A percentile compares a stretch with the other conserved stretches of the same genome.
Evolutionary conservation across 371 early-diverging fungal genomes (phyloP).

Genomic region (Phascolomyces articulosus): DNA sequence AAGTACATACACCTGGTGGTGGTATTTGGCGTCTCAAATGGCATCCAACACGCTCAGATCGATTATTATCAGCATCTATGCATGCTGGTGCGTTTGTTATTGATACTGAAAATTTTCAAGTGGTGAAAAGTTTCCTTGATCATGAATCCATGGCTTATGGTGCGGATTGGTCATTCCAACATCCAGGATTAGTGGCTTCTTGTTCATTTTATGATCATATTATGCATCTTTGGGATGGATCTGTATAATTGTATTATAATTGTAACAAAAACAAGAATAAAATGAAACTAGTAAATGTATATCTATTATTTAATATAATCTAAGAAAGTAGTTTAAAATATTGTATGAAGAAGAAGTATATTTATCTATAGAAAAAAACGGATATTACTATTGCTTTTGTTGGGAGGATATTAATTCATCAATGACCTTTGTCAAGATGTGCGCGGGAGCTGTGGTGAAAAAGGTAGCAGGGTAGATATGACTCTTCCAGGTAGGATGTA

Average conservation of each 20-base stretch:
- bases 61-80: conserved; percentile 89
- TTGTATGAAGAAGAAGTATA: too few relatives aligned
- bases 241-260: neutral
- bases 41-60: conserved; percentile 74
- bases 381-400: neutral
- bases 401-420: conserved; percentile 19
- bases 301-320: neutral
- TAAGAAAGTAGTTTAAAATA: neutral
- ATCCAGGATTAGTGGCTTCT: conserved; percentile 66
- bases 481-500: conserved; percentile 89
- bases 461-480: conserved; percentile 86
- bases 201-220: conserved; percentile 95
- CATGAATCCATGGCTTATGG: conserved; percentile 92
- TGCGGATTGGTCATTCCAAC: conserved; percentile 82
- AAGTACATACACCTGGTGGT: conserved; percentile 71
- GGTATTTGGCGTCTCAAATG: conserved; percentile 96
- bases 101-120: conserved; percentile 18
- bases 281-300: too few relatives aligned
- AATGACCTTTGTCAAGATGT: conserved; percentile 51
- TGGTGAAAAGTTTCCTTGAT: conserved; percentile 57
- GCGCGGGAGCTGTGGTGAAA: conserved; percentile 82
- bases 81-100: conserved; percentile 64
- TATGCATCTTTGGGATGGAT: conserved; percentile 79
- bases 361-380: too few relatives aligned
- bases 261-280: neutral